Evolutionary conservation across 1,284 basidiomycete genomes (phyloP), one percentile per base, ranked within the genome.

Genomic region (Ustilago shanxiensis): DNA sequence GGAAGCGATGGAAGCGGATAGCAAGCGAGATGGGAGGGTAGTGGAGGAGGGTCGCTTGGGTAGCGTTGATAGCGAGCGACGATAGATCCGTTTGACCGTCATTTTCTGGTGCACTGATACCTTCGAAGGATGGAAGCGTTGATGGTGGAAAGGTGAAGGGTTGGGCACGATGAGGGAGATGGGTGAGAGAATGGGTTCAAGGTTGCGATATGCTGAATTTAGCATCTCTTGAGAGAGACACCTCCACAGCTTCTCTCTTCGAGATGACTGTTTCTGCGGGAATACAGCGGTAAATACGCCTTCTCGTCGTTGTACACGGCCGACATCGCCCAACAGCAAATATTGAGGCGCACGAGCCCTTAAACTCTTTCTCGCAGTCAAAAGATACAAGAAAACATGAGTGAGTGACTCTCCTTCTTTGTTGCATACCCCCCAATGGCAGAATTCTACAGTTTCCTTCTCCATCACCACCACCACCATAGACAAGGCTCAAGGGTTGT

Each of bases 71-170:
- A 50, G 2, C 20, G 39, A 66, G 41, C 58, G 58, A n/a, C 28
- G 61, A 39, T 44, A 35, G 20, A 52, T 20, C 41, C 39, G 37
- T 60, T 44, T 50, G 26, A 39, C 18, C 41, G 49, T 49, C 68
- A 70, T 70, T 8, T 64, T 16, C 33, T 11, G 6, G 31, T 33
- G 11, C 6, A 33, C 6, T 33, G 31, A 5, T 11, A 33, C 31
- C 31, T 33, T 33, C 6, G 22, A 33, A 22, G 29, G 41, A 51
- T 14, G 45, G 2, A 39, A 11, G 41, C n/a, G 8, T 7, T 11
- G 35, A 37, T 8, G 35, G 35, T 11, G 35, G 14, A 3, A 16
- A 37, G 14, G 7, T 11, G 11, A 37, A 37, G 35, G 41, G 18
- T 44, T 44, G 6, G 13, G 11, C 18, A 16, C 37, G 13, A 39